A percentile compares a stretch with the other conserved stretches of the same genome.
Evolutionary conservation across 192 early-diverging fungal species (phyloP).

Genomic region (Coemansia sp.): DNA sequence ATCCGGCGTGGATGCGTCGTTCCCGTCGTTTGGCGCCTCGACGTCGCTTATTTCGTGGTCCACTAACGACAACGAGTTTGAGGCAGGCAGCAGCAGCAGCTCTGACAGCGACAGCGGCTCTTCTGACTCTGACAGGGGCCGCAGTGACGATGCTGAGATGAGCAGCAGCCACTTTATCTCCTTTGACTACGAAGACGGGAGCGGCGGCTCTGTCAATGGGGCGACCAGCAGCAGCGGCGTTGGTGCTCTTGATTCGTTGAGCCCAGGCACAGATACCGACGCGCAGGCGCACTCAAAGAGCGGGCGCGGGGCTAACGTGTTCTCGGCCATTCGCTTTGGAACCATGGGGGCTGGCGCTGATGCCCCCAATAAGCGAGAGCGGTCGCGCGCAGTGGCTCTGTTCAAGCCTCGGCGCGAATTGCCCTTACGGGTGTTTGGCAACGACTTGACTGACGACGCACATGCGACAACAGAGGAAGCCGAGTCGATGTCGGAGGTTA

Average conservation of each 20-base stretch:
- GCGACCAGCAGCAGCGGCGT: conserved; percentile 1
- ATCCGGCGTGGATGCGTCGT: not conserved
- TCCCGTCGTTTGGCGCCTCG: conserved; percentile 15
- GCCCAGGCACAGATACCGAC: conserved; percentile 17
- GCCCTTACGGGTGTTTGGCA: conserved; percentile 24
- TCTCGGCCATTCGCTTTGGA: conserved; percentile 47
- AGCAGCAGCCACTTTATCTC: not conserved
- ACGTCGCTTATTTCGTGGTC: conserved; percentile 32
- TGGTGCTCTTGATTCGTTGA: conserved; percentile 12
- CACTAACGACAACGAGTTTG: conserved; percentile 14
- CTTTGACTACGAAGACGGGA: not conserved
- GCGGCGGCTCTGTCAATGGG: not conserved
- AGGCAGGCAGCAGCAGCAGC: not conserved
- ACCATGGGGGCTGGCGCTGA: conserved; percentile 31
- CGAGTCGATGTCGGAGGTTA: not conserved
- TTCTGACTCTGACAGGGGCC: not conserved
- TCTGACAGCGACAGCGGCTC: not conserved
- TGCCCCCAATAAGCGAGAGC: conserved; percentile 1
- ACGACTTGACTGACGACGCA: conserved; percentile 4
- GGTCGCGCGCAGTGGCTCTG: conserved; percentile 6
- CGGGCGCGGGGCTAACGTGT: conserved; percentile 25
- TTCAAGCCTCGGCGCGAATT: conserved; percentile 4
- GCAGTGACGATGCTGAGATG: conserved; percentile 5
- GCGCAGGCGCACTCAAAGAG: conserved; percentile 9
- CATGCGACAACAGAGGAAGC: conserved; percentile 3